phyloP scores from a whole-genome alignment of 2,329 filamentous ascomycete genomes.

The Podosphaera aphanis region DNA sequence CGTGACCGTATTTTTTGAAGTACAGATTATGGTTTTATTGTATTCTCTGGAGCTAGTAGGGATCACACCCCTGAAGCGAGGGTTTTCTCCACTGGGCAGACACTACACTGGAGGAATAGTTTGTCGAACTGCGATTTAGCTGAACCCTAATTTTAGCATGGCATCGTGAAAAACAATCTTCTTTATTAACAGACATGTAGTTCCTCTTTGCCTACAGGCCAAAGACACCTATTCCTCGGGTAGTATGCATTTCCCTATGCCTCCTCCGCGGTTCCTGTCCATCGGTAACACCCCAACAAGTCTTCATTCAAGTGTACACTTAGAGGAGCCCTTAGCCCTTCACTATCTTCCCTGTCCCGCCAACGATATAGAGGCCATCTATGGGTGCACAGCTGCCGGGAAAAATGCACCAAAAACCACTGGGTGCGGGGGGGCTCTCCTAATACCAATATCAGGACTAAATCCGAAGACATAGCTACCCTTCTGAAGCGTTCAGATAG shows the following conservation, averaged over 20 bases:
- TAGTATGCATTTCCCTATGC: not conserved
- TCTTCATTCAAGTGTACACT: not conserved
- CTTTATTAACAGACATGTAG: too few species aligned
- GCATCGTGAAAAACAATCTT: too few species aligned
- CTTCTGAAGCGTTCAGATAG: not conserved
- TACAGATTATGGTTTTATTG: too few species aligned
- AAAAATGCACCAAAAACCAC: not conserved
- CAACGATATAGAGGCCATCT: not conserved
- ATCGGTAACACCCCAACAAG: not conserved
- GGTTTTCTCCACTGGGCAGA: too few species aligned
- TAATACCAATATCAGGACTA: not conserved
- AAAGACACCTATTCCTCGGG: too few species aligned
- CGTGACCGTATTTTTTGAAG: too few species aligned
- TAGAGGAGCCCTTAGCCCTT: not conserved
- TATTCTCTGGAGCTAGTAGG: too few species aligned
- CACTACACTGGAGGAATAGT: too few species aligned
- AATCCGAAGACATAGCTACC: constrained; percentile 1
- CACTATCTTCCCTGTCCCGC: not conserved
- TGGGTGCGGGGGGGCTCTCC: not conserved
- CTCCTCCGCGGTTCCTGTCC: not conserved
- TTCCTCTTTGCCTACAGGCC: too few species aligned
- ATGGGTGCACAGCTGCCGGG: not conserved
- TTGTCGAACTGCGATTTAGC: too few species aligned
- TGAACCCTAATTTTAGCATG: too few species aligned
- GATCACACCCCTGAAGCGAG: too few species aligned